Conservation (phyloP, 106 monocot genomes). For the Cymbidium sinense region DNA sequence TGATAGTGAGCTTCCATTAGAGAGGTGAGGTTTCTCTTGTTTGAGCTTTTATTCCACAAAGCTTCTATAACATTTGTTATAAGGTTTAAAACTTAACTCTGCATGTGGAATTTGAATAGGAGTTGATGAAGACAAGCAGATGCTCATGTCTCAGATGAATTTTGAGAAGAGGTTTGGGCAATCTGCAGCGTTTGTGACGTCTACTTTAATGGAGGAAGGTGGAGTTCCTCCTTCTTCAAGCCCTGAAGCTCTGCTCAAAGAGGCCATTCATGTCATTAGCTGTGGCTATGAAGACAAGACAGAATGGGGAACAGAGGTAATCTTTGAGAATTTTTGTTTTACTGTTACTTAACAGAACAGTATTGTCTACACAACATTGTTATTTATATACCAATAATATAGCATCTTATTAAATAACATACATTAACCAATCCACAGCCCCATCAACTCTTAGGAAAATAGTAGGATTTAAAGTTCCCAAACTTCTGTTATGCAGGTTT, state of each 20-base stretch:
- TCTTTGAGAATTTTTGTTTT: background rate
- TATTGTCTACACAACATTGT: background rate
- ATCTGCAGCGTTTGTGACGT: constrained; percentile 87
- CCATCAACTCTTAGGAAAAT: no score
- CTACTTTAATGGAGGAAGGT: constrained; percentile 92
- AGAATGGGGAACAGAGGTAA: constrained; percentile 93
- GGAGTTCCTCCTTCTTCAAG: constrained; percentile 89
- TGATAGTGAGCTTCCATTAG: constrained; percentile 14
- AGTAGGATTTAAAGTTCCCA: no score
- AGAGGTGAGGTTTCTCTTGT: constrained; percentile 22
- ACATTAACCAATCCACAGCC: no score
- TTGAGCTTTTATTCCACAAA: background rate
- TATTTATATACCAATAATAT: no score
- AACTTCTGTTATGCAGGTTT: no score
- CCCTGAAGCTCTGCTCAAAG: constrained; percentile 83
- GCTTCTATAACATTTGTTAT: background rate
- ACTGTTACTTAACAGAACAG: background rate
- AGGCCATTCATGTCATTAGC: constrained; percentile 98
- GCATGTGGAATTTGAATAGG: constrained; percentile 14
- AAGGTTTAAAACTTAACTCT: background rate
- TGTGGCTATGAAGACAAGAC: constrained; percentile 97
- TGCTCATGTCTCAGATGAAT: constrained; percentile 80
- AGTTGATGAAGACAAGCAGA: constrained; percentile 65
- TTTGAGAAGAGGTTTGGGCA: constrained; percentile 93
- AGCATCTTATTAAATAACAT: no score